These are phyloP conservation scores for Dothidotthia symphoricarpi DNA, from an alignment of 2,329 filamentous ascomycete genomes.

Conservation along the genomic window DNA sequence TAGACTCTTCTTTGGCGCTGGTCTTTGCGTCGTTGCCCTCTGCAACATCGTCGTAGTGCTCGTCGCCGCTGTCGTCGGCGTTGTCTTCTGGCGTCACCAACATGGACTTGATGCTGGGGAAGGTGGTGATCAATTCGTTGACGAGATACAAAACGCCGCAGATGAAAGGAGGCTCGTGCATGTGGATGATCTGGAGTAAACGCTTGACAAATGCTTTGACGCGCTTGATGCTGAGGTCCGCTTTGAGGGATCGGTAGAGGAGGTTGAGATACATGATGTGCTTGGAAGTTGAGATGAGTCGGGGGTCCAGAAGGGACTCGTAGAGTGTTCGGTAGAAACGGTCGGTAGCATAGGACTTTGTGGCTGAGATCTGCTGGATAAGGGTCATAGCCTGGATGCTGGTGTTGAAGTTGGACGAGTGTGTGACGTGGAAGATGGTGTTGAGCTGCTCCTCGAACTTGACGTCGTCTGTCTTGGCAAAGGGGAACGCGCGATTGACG, in stretches of 20 bases:
- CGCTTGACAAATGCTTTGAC: constrained; percentile 96
- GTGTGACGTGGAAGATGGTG: constrained; percentile 91
- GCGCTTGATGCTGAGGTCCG: constrained; percentile 83
- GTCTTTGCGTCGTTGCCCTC: constrained; percentile 40
- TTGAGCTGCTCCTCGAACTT: constrained; percentile 88
- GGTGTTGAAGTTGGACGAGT: constrained; percentile 98
- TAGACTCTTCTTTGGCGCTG: constrained; percentile 16
- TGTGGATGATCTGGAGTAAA: constrained; percentile 77
- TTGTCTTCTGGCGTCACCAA: constrained; percentile 70
- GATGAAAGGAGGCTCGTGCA: constrained; percentile 90
- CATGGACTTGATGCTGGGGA: constrained; percentile 76
- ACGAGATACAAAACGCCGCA: constrained; percentile 92
- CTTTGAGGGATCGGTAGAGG: constrained; percentile 81
- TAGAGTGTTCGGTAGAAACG: constrained; percentile 95
- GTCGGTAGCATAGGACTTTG: constrained; percentile 78
- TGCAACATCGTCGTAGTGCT: constrained; percentile 66
- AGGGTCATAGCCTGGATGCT: constrained; percentile 93
- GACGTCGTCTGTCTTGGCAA: constrained; percentile 75
- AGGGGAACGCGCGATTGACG: constrained; percentile 94
- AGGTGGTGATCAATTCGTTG: constrained; percentile 73
- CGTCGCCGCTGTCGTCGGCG: constrained; percentile 70
- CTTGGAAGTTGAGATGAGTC: constrained; percentile 86
- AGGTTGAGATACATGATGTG: constrained; percentile 94
- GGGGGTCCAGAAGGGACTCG: constrained; percentile 88
- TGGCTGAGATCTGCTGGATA: constrained; percentile 84